Evolutionary conservation across 805 yeast species (phyloP).

Genomic region (Ogataea neopini): DNA sequence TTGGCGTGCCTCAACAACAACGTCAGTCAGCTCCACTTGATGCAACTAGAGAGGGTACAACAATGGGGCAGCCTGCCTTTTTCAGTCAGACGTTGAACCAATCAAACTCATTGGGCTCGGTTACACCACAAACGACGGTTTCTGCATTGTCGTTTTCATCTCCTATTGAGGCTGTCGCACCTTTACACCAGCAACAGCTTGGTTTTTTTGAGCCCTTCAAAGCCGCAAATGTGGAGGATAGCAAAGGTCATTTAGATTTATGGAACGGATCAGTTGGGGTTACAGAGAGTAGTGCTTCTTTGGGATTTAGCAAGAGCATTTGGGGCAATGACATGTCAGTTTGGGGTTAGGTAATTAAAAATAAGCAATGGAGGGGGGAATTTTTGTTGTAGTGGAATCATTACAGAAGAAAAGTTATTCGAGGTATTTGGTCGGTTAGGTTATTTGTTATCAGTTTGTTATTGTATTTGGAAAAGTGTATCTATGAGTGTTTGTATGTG

Average conservation of each 20-base stretch:
- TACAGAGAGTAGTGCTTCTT: background rate
- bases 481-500: background rate
- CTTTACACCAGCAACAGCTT: background rate
- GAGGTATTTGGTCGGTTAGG: too few relatives aligned
- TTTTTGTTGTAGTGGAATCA: too few relatives aligned
- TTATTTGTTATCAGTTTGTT: too few relatives aligned
- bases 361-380: too few relatives aligned
- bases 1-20: too few relatives aligned
- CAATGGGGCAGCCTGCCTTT: background rate
- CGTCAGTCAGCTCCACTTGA: background rate
- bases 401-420: background rate
- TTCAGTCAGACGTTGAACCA: background rate
- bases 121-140: background rate
- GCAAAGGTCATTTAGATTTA: background rate
- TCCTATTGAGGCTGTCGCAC: background rate
- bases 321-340: constrained; percentile 30
- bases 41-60: background rate
- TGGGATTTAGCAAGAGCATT: constrained; percentile 20
- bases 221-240: background rate
- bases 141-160: background rate
- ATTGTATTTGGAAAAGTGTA: background rate
- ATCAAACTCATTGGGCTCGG: background rate
- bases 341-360: constrained; percentile 24
- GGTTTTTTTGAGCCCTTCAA: background rate
- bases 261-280: background rate